Conservation (phyloP, 2,329 filamentous ascomycete genomes). For the Lachnellula suecica region DNA sequence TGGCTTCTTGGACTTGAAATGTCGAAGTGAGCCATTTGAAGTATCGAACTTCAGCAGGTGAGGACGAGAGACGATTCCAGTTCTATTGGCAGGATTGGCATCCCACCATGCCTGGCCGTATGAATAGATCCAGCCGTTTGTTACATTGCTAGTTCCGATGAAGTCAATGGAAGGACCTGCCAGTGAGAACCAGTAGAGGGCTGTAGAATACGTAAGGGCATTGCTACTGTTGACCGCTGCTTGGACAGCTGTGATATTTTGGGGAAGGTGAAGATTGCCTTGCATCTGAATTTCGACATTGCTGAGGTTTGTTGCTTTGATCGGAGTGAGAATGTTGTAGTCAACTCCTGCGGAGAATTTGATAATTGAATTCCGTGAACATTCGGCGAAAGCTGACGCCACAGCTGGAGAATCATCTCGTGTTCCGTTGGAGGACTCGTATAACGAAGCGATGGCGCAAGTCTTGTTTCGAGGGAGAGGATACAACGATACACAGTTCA, state of each 20-base stretch:
- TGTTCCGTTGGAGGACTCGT: constrained; percentile 35
- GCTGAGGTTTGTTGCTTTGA: constrained; percentile 38
- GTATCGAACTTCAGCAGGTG: constrained; percentile 41
- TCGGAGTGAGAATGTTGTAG: constrained; percentile 42
- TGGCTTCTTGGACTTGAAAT: constrained; percentile 43
- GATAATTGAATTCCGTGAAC: constrained; percentile 35
- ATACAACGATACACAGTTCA: background rate
- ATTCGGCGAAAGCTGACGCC: constrained; percentile 36
- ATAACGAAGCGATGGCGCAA: constrained; percentile 11
- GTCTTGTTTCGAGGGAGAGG: constrained; percentile 1
- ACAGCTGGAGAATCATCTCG: constrained; percentile 41
- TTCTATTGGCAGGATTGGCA: constrained; percentile 38
- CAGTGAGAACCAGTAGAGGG: constrained; percentile 39
- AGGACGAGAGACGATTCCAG: constrained; percentile 39
- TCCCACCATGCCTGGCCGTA: constrained; percentile 47
- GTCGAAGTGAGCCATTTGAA: constrained; percentile 35
- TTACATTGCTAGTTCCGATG: constrained; percentile 35
- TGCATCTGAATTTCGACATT: constrained; percentile 42
- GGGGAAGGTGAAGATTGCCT: constrained; percentile 43
- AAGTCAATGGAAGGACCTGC: constrained; percentile 34
- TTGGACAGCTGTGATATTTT: constrained; percentile 39
- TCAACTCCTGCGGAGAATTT: constrained; percentile 39
- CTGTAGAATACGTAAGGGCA: constrained; percentile 28
- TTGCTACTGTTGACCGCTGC: constrained; percentile 34
- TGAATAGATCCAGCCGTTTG: constrained; percentile 44